These are phyloP conservation scores for Aspergillus sp. DNA, from an alignment of 2,329 filamentous ascomycete species.

Conservation along the genomic window DNA sequence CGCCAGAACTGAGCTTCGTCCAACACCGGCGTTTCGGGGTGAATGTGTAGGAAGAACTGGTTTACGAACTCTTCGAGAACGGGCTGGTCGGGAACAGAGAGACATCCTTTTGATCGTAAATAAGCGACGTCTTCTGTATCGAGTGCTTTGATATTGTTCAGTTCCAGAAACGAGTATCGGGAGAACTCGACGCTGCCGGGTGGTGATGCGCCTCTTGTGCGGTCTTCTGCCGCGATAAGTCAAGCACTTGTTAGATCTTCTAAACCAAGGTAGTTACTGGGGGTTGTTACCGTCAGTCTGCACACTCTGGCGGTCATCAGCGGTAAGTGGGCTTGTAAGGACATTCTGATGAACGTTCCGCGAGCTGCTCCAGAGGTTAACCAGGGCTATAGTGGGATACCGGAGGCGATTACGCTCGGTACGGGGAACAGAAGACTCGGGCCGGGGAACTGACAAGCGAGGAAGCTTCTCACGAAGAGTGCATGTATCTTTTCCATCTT, in stretches of 20 bases:
- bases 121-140: constrained; percentile 6
- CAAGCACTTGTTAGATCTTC: background rate
- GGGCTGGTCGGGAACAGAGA: background rate
- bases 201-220: background rate
- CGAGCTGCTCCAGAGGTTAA: background rate
- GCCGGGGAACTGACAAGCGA: constrained; percentile 1
- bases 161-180: constrained; percentile 2
- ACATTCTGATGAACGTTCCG: background rate
- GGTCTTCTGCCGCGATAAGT: background rate
- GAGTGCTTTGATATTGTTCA: background rate
- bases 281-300: background rate
- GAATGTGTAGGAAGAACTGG: constrained; percentile 6
- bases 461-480: constrained; percentile 5
- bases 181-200: background rate
- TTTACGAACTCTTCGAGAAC: constrained; percentile 6
- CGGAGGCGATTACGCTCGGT: background rate
- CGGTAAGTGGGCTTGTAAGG: background rate
- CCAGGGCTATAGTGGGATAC: background rate
- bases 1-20: constrained; percentile 10
- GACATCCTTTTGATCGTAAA: constrained; percentile 4
- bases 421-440: background rate
- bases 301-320: background rate
- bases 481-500: background rate
- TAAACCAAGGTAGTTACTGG: background rate
- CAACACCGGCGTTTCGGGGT: constrained; percentile 3